Conservation (phyloP, 2,329 filamentous ascomycete genomes). For the Aspergillus fructus region DNA sequence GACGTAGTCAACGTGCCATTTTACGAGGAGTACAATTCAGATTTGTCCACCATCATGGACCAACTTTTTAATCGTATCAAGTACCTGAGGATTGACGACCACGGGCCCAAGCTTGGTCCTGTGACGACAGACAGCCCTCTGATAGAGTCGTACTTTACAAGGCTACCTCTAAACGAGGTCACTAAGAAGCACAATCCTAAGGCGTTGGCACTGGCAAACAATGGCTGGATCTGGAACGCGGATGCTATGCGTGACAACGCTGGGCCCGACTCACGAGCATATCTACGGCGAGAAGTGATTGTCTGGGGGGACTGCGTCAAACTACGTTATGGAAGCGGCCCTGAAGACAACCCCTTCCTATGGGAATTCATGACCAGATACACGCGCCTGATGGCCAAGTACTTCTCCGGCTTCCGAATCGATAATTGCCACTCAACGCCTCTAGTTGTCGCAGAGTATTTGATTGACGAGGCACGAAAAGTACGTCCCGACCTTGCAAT, state of each 20-base stretch:
- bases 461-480: conserved; percentile 87
- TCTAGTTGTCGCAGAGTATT: conserved; percentile 88
- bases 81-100: conserved; percentile 87
- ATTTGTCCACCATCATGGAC: conserved; percentile 78
- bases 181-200: conserved; percentile 75
- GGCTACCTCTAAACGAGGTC: conserved; percentile 73
- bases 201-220: conserved; percentile 83
- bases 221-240: conserved; percentile 98
- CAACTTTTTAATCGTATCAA: conserved; percentile 94
- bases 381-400: conserved; percentile 86
- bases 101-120: conserved; percentile 82
- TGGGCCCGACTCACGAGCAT: conserved; percentile 84
- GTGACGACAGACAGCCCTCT: conserved; percentile 76
- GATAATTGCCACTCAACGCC: conserved; percentile 98
- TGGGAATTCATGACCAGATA: conserved; percentile 97
- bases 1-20: conserved; percentile 84
- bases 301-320: conserved; percentile 99
- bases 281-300: conserved; percentile 92
- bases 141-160: conserved; percentile 93
- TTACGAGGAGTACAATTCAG: conserved; percentile 88
- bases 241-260: conserved; percentile 94
- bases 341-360: conserved; percentile 84
- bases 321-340: conserved; percentile 78
- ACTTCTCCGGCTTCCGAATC: conserved; percentile 92
- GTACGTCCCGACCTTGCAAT: conserved; percentile 87